phyloP scores from a whole-genome alignment of 208 protist genomes.

The Wallacemonas sp. region DNA sequence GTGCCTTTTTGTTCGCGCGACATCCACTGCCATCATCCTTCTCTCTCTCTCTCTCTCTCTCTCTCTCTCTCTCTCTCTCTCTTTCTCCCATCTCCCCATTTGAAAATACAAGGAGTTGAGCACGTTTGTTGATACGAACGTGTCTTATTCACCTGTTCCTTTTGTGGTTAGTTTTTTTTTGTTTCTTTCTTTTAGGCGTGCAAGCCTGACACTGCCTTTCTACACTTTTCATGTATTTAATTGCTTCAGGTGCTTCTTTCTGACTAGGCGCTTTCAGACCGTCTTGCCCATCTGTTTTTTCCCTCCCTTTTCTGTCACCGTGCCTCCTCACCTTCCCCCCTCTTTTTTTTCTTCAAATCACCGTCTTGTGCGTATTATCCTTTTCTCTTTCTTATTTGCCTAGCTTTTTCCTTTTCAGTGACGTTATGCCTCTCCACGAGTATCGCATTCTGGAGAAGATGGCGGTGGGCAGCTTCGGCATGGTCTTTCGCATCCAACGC shows the following conservation, averaged over 20 bases:
- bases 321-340: not conserved
- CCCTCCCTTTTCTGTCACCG: not conserved
- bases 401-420: not conserved
- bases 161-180: not conserved
- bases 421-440: constrained; percentile 35
- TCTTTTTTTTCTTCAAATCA: not conserved
- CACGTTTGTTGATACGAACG: too few relatives aligned
- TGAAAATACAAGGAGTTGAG: too few relatives aligned
- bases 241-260: not conserved
- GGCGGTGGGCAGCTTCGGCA: constrained; percentile 77
- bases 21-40: too few relatives aligned
- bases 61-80: too few relatives aligned
- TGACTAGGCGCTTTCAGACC: too few relatives aligned
- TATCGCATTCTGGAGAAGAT: constrained; percentile 86
- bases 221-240: not conserved
- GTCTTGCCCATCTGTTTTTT: constrained; percentile 13
- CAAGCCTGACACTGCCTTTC: too few relatives aligned
- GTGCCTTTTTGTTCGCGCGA: too few relatives aligned
- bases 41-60: too few relatives aligned
- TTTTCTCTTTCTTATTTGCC: not conserved
- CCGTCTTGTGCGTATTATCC: constrained; percentile 11
- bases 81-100: too few relatives aligned
- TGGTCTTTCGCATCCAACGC: constrained; percentile 77
- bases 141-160: not conserved
- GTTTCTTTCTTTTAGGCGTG: too few relatives aligned